Percentiles rank a stretch among this genome's conserved stretches.
These are phyloP conservation scores for Pseudocercospora fuligena DNA, from an alignment of 2,329 filamentous ascomycete genomes.

Conservation along the genomic window DNA sequence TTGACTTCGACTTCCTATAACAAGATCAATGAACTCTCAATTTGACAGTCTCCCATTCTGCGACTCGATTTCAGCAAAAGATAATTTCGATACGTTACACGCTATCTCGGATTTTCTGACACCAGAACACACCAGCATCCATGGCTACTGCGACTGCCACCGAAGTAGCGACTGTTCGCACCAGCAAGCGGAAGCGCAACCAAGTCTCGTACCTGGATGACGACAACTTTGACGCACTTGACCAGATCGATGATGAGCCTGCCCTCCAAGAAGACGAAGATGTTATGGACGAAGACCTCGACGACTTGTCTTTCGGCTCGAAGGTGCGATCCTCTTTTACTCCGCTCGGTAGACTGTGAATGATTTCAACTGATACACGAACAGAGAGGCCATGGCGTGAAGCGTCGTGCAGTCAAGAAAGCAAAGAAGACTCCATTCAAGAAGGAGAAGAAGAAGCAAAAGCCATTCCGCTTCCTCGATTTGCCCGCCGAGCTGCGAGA, in stretches of 20 bases:
- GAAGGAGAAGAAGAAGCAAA: slow-evolving; percentile 23
- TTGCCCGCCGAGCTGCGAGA: slow-evolving; percentile 37
- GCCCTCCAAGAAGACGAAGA: slow-evolving; percentile 3
- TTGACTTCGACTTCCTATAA: background rate
- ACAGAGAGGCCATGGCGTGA: slow-evolving; percentile 5
- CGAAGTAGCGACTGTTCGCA: slow-evolving; percentile 7
- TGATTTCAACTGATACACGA: background rate
- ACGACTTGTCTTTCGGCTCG: slow-evolving; percentile 21
- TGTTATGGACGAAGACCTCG: background rate
- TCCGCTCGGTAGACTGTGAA: background rate
- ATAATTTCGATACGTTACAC: background rate
- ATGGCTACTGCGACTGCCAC: background rate
- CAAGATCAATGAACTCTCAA: background rate
- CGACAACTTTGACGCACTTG: slow-evolving; percentile 22
- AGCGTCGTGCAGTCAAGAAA: slow-evolving; percentile 19
- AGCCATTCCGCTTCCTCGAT: slow-evolving; percentile 35
- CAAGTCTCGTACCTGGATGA: slow-evolving; percentile 34
- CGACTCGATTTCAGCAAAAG: background rate
- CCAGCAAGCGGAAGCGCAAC: slow-evolving; percentile 38
- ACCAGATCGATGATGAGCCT: background rate
- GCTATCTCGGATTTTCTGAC: background rate
- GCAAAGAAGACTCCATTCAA: slow-evolving; percentile 16
- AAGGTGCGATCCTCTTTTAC: slow-evolving; percentile 21
- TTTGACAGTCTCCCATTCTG: no score
- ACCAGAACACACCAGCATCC: background rate